These are phyloP conservation scores for Ophiostoma fasciatum DNA, from an alignment of 2,329 filamentous ascomycete genomes.

Conservation along the genomic window DNA sequence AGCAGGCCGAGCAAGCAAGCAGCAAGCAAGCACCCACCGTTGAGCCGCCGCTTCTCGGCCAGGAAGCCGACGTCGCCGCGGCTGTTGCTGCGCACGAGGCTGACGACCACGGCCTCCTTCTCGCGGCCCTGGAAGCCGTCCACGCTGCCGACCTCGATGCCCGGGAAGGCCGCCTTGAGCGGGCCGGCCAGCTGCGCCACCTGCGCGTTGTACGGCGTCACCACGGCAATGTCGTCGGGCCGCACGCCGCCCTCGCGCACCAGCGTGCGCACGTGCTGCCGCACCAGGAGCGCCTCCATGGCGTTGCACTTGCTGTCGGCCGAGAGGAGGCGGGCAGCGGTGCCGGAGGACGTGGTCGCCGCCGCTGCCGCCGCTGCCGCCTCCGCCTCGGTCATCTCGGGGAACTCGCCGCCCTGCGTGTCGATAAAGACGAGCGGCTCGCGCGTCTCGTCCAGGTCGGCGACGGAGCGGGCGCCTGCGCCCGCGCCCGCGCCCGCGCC, in stretches of 20 bases:
- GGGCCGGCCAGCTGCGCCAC: constrained; percentile 57
- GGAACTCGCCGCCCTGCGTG: constrained; percentile 86
- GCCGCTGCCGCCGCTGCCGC: constrained; percentile 27
- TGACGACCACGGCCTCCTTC: constrained; percentile 89
- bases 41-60: constrained; percentile 78
- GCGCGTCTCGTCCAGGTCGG: constrained; percentile 69
- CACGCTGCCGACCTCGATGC: constrained; percentile 87
- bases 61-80: constrained; percentile 85
- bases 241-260: constrained; percentile 60
- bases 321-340: too few species aligned
- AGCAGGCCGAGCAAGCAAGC: constrained; percentile 14
- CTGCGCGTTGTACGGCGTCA: constrained; percentile 95
- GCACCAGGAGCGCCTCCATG: constrained; percentile 72
- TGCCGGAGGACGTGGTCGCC: neutral
- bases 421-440: constrained; percentile 90
- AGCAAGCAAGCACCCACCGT: constrained; percentile 45
- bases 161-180: constrained; percentile 68
- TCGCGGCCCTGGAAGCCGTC: constrained; percentile 93
- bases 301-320: constrained; percentile 75
- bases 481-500: neutral
- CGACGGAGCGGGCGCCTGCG: constrained; percentile 31
- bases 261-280: constrained; percentile 59
- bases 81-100: constrained; percentile 81
- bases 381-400: constrained; percentile 66
- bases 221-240: constrained; percentile 74